Percentiles rank a stretch among this genome's conserved stretches.
phyloP scores from a whole-genome alignment of 2,329 filamentous ascomycete species.

The Clonostachys rhizophaga region DNA sequence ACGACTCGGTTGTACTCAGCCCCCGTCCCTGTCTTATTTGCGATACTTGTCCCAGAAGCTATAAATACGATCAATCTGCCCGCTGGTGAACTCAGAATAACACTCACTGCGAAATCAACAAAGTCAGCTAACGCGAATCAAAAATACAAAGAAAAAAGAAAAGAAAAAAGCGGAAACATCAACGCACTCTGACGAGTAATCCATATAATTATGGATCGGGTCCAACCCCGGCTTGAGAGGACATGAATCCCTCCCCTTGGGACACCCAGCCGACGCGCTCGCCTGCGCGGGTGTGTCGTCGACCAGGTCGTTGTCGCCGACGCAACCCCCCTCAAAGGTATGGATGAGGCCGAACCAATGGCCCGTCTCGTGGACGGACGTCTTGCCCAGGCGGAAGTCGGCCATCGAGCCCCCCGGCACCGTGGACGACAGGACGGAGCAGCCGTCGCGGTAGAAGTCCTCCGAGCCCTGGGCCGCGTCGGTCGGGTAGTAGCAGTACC shows the following conservation, averaged over 20 bases:
- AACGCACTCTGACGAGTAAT: constrained; percentile 34
- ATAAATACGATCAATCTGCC: constrained; percentile 33
- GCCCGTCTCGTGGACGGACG: constrained; percentile 34
- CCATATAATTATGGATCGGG: constrained; percentile 32
- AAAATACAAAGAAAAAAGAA: neutral
- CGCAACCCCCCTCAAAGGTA: constrained; percentile 38
- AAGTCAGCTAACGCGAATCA: neutral
- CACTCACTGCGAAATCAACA: constrained; percentile 21
- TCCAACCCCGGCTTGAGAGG: constrained; percentile 20
- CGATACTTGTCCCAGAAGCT: constrained; percentile 30
- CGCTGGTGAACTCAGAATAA: constrained; percentile 37
- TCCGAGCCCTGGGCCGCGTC: constrained; percentile 17
- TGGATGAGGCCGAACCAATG: constrained; percentile 45
- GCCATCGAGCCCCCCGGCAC: constrained; percentile 25
- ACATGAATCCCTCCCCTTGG: constrained; percentile 26
- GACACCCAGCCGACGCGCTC: constrained; percentile 25
- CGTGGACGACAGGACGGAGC: constrained; percentile 25
- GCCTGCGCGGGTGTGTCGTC: constrained; percentile 32
- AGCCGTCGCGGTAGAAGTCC: constrained; percentile 30
- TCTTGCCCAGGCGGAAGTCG: constrained; percentile 19
- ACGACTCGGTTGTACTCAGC: too few species aligned
- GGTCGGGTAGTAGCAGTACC: constrained; percentile 41
- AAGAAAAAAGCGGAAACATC: neutral
- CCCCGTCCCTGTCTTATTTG: constrained; percentile 3
- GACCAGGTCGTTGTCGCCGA: constrained; percentile 27